A percentile compares a stretch with the other conserved stretches of the same genome.
Evolutionary conservation across 2,329 filamentous ascomycete species (phyloP).

Genomic region (Ceratocystiopsis brevicomis): DNA sequence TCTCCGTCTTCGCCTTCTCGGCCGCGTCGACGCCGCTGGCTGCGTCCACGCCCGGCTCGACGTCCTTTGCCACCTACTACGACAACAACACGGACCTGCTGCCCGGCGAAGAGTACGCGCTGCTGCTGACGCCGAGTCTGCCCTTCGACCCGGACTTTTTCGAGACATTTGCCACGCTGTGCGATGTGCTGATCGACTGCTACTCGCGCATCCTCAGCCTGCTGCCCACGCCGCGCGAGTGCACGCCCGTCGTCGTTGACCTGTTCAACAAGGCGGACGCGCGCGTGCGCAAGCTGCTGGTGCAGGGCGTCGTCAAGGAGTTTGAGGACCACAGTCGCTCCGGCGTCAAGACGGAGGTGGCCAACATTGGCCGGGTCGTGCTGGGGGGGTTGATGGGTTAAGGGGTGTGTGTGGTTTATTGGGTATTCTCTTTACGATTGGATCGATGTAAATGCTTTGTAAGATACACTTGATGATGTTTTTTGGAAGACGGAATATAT

Average conservation of each 20-base stretch:
- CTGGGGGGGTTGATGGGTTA: slow-evolving; percentile 61
- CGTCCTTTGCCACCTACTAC: slow-evolving; percentile 23
- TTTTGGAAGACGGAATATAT: background rate
- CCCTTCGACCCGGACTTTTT: slow-evolving; percentile 96
- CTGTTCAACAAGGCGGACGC: slow-evolving; percentile 80
- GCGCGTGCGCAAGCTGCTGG: slow-evolving; percentile 69
- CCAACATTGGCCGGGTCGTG: slow-evolving; percentile 73
- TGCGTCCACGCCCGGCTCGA: slow-evolving; percentile 14
- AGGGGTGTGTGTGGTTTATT: background rate
- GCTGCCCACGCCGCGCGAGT: slow-evolving; percentile 56
- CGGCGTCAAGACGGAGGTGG: slow-evolving; percentile 60
- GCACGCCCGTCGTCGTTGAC: slow-evolving; percentile 53
- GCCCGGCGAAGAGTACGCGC: slow-evolving; percentile 71
- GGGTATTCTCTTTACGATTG: too few species aligned
- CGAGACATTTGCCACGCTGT: slow-evolving; percentile 87
- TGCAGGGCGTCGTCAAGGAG: slow-evolving; percentile 72
- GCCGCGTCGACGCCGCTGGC: slow-evolving; percentile 1
- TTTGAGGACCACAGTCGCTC: slow-evolving; percentile 74
- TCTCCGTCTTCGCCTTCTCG: background rate
- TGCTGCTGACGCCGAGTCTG: slow-evolving; percentile 74
- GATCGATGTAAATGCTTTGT: too few species aligned
- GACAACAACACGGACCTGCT: slow-evolving; percentile 46
- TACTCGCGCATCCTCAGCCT: slow-evolving; percentile 65
- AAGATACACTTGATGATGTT: background rate
- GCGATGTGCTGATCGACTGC: slow-evolving; percentile 33